Percentiles rank a stretch among this genome's conserved stretches.
Conservation (phyloP, 164 flowering plant species). For the Litsea cubeba region DNA sequence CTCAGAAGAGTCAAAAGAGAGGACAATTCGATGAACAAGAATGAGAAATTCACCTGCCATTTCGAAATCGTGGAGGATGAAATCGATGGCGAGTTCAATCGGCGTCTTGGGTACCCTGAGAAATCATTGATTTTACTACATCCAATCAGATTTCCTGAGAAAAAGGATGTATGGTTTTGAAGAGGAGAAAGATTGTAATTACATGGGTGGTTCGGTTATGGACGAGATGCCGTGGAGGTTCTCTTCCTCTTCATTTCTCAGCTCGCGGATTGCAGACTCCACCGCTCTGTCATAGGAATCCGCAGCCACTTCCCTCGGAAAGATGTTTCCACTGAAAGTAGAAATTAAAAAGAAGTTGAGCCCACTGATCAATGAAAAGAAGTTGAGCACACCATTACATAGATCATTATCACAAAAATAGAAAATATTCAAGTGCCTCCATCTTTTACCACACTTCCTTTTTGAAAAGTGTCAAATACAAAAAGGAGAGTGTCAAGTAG, state of each 20-base stretch:
- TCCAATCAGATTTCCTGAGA: neutral
- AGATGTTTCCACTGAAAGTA: conserved; percentile 30
- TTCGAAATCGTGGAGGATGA: conserved; percentile 32
- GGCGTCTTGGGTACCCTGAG: conserved; percentile 27
- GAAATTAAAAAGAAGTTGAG: neutral
- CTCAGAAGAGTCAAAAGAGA: no score
- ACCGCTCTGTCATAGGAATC: conserved; percentile 85
- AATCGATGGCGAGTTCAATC: conserved; percentile 27
- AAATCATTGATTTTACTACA: neutral
- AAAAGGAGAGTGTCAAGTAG: no score
- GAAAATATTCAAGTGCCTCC: no score
- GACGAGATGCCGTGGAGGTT: conserved; percentile 11
- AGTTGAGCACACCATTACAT: no score
- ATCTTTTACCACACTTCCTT: no score
- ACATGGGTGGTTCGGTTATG: conserved; percentile 34
- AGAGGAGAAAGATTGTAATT: neutral
- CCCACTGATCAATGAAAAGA: neutral
- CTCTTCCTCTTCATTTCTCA: conserved; percentile 38
- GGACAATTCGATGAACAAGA: no score
- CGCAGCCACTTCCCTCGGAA: conserved; percentile 76
- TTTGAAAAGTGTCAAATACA: no score
- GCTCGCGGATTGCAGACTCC: conserved; percentile 60
- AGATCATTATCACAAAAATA: no score
- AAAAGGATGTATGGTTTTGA: neutral
- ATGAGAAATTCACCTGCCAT: conserved; percentile 20